Evolutionary conservation across 352 stramenopile genomes (phyloP), one percentile per base, ranked within the genome.

Genomic region (Phytopythium helicoides): DNA sequence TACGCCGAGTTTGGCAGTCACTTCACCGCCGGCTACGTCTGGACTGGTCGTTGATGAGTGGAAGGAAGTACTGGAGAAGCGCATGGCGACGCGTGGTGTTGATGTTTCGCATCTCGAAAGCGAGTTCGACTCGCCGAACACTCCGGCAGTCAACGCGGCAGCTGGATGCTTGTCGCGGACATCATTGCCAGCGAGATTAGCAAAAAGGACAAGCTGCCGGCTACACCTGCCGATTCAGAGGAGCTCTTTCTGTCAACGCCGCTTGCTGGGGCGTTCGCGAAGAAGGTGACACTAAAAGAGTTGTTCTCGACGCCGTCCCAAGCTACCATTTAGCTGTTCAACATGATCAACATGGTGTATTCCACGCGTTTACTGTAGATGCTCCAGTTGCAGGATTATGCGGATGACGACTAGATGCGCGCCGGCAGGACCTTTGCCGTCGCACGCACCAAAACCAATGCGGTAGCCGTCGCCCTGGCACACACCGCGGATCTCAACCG

Each of bases 371-470:
- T 33, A n/a, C n/a, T n/a, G n/a, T n/a, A 33, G 28, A 33, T 33
- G 28, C 9, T 33, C 38, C 2, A 22, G 38, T 7, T 23, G n/a
- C 38, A 11, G 23, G 22, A 26, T 26, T 21, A 31, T 0, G 16
- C 19, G 12, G 19, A 46, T 46, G 39, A 46, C 41, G 25, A 40
- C 86, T 61, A 89, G 57, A 83, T 37, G 59, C 73, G 66, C 36
- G 89, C 89, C 22, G 95, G 92, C 42, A 98, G 65, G 37, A 99
- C 79, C 55, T 85, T n/a, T 97, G 54, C 89, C 95, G 35, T 83
- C 76, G 66, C 94, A 98, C 37, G 79, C 59, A 23, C 96, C 96
- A 87, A 99, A 99, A 39, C 96, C 96, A 68, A 99, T 94, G 70
- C 92, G 85, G 68, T 86, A 87, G 52, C 86, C 85, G 41, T 97